phyloP scores from a whole-genome alignment of 1,139 yeast species.

The Suhomyces maxii region DNA sequence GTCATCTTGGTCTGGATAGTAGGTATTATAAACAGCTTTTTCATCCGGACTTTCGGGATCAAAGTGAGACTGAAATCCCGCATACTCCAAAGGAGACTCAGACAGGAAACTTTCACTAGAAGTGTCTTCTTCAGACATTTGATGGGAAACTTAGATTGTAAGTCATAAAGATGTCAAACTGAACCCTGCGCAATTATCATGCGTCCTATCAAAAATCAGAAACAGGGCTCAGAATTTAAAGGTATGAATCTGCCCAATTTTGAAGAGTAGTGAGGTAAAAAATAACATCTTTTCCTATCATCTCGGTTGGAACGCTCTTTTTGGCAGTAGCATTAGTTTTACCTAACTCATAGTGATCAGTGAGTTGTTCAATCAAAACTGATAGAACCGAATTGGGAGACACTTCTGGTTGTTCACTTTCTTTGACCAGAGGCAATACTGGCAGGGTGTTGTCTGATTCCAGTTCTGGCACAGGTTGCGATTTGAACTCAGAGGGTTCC shows the following conservation, averaged over 20 bases:
- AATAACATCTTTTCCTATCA: constrained; percentile 19
- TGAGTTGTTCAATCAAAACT: constrained; percentile 16
- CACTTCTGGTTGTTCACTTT: no score
- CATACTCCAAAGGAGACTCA: background rate
- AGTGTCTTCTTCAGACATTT: background rate
- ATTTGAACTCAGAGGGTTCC: background rate
- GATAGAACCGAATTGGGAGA: background rate
- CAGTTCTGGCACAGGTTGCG: no score
- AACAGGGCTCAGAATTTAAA: background rate
- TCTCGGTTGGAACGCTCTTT: constrained; percentile 20
- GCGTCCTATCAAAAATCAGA: background rate
- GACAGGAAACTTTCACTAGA: background rate
- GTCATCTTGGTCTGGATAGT: background rate
- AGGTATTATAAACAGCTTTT: background rate
- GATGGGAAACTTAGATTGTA: background rate
- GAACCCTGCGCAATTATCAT: background rate
- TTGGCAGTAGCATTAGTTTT: constrained; percentile 20
- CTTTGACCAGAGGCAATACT: no score
- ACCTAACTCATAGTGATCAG: constrained; percentile 19
- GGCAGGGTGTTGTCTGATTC: no score
- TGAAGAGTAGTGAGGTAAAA: constrained; percentile 12
- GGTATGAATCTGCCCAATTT: constrained; percentile 1
- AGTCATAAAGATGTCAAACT: background rate
- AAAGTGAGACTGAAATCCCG: background rate
- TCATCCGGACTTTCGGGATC: constrained; percentile 1